Evolutionary conservation across 257 asterid species (phyloP), one percentile per base, ranked within the genome.

Genomic region (Solanum chilense): DNA sequence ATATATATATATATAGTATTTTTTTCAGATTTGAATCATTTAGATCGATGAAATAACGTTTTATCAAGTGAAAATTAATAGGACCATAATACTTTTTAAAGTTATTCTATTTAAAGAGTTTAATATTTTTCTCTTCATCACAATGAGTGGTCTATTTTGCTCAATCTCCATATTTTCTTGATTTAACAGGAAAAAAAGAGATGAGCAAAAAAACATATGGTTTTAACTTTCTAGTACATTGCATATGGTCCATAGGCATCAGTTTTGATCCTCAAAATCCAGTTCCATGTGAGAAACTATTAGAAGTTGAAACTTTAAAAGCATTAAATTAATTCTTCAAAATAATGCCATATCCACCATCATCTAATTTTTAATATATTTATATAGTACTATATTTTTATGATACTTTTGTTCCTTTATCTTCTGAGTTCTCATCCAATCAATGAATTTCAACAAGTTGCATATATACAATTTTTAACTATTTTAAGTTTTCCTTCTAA

Each of bases 211-310:
- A 27, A 89, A 29, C 56, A 25, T n/a, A 70, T 83, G 90, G 89
- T 87, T 88, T 29, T 76, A 89, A 89, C 44, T 88, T 90, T 92
- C 92, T 92, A 87, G 91, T 85, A 90, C 92, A 27, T n/a, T 52
- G 41, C 64, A 45, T 78, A 44, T 78, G 91, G 90, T 47, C 82
- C 83, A 84, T 87, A 75, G 82, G 47, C 64, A 76, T 56, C 44
- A 49, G 86, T 83, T 87, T 83, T 64, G 21, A 14, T 44, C 33
- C 83, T 47, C 42, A 16, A 81, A 85, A 66, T 74, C 84, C 83
- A 20, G 9, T 86, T 81, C 87, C 92, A 89, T 82, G 91, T 90
- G 89, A 88, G 88, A 9, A 82, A 88, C 18, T 41, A 86, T 85
- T 33, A 89, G 85, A 82, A 23, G 33, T 12, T 39, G 82, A 5